Percentiles rank a stretch among this genome's conserved stretches.
phyloP scores from a whole-genome alignment of 164 flowering plant genomes.

The Piper longum region DNA sequence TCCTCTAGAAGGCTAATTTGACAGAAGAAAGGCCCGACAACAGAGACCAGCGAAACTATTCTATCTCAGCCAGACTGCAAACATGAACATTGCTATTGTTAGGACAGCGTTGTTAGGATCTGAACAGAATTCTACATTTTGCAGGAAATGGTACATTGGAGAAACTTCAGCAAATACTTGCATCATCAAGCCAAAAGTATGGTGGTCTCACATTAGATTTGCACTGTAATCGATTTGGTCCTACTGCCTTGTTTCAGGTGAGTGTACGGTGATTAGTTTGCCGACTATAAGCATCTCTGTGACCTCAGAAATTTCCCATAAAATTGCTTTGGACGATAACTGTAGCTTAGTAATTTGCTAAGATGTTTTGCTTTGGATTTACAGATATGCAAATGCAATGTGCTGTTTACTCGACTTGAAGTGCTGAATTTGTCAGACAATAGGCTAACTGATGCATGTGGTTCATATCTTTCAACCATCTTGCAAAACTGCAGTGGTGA shows the following conservation, averaged over 20 bases:
- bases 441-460: conserved; percentile 92
- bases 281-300: neutral
- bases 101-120: neutral
- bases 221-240: conserved; percentile 85
- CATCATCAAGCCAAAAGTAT: conserved; percentile 51
- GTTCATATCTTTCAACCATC: conserved; percentile 67
- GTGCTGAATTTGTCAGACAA: conserved; percentile 89
- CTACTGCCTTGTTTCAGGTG: conserved; percentile 89
- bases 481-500: conserved; percentile 69
- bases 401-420: conserved; percentile 66
- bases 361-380: conserved; percentile 2
- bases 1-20: too few species aligned
- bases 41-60: too few species aligned
- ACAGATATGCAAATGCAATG: conserved; percentile 92
- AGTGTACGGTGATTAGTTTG: neutral
- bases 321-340: neutral
- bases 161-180: conserved; percentile 54
- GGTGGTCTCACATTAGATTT: conserved; percentile 81
- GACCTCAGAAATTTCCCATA: too few species aligned
- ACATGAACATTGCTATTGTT: too few species aligned
- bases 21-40: too few species aligned
- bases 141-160: conserved; percentile 87
- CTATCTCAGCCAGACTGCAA: too few species aligned
- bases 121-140: neutral
- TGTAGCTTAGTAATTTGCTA: neutral